phyloP scores from a whole-genome alignment of 345 rosid species.

The Populus davidiana region DNA sequence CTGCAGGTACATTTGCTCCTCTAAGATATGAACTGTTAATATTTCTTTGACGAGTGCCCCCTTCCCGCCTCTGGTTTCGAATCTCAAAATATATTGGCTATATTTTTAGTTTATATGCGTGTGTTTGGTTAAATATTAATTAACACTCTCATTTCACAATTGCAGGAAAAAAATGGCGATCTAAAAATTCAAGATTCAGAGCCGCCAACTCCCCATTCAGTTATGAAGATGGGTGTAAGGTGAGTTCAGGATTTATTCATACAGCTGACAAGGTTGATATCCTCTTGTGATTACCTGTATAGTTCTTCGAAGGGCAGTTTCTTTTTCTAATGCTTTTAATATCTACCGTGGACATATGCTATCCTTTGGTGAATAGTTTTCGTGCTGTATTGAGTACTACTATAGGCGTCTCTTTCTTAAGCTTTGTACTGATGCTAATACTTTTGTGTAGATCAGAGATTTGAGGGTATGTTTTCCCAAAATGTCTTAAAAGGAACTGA shows the following conservation, averaged over 20 bases:
- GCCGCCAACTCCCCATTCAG: constrained; percentile 94
- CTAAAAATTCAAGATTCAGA: constrained; percentile 80
- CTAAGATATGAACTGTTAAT: too few relatives aligned
- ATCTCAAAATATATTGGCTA: background rate
- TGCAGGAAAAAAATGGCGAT: constrained; percentile 88
- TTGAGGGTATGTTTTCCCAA: background rate
- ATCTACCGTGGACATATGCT: background rate
- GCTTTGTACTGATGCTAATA: background rate
- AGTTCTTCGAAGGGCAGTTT: background rate
- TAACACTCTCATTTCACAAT: constrained; percentile 15
- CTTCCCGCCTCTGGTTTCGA: background rate
- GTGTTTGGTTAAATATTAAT: background rate
- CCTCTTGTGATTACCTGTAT: background rate
- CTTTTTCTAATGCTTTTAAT: constrained; percentile 6
- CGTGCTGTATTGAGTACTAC: background rate
- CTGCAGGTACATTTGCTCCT: too few relatives aligned
- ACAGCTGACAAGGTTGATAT: too few relatives aligned
- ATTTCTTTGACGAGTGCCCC: background rate
- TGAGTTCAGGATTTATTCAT: constrained; percentile 26
- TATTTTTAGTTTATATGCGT: background rate
- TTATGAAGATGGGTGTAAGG: constrained; percentile 78
- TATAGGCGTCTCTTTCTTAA: background rate
- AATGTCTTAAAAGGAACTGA: background rate
- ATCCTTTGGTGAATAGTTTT: background rate
- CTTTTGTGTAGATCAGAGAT: background rate